These are phyloP conservation scores for Pinus albicaulis DNA, from an alignment of 75 land plant genomes.

Conservation along the genomic window DNA sequence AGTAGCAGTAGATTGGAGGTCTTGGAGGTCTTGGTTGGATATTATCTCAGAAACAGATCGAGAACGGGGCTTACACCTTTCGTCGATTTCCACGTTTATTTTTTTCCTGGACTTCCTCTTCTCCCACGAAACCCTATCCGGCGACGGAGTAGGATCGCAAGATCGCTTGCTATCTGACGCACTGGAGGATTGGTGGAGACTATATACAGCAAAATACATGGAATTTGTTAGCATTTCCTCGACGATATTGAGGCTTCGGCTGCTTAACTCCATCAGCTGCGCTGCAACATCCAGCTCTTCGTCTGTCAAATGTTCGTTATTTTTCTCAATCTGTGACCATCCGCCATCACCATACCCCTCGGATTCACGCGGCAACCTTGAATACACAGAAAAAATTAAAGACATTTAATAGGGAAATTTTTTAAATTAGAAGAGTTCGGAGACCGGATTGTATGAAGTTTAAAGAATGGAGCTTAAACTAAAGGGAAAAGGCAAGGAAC, in stretches of 20 bases:
- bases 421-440: too few species aligned
- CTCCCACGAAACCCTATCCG: neutral
- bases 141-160: neutral
- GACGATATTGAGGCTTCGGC: neutral
- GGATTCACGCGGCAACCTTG: neutral
- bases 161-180: neutral
- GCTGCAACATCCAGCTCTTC: conserved; percentile 2
- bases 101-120: neutral
- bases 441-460: too few species aligned
- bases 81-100: neutral
- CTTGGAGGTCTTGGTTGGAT: neutral
- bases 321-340: neutral
- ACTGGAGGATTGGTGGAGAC: neutral
- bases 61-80: neutral
- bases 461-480: too few species aligned
- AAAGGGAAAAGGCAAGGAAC: too few species aligned
- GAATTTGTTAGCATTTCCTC: neutral
- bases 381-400: neutral
- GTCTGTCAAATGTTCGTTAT: neutral
- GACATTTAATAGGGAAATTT: neutral
- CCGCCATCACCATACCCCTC: neutral
- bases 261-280: conserved; percentile 10
- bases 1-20: neutral
- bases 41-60: neutral
- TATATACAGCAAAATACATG: neutral